Evolutionary conservation across 192 early-diverging fungal genomes (phyloP).

Genomic region (Rhizophagus prolifer): DNA sequence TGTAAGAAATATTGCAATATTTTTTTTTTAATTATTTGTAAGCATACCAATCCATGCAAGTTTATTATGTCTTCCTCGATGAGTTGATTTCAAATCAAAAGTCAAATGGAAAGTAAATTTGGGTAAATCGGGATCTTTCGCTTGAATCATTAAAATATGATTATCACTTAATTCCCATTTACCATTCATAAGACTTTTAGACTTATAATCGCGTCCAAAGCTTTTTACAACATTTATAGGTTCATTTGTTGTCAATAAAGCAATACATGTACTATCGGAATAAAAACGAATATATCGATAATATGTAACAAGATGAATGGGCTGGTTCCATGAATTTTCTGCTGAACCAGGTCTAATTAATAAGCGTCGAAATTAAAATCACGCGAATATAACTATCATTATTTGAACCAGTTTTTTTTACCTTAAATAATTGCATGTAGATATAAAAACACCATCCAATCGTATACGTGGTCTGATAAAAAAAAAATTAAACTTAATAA

Average conservation of each 20-base stretch:
- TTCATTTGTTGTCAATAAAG: conserved; percentile 36
- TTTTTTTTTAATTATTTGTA: too few species aligned
- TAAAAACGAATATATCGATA: conserved; percentile 47
- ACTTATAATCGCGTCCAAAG: conserved; percentile 23
- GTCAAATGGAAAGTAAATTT: conserved; percentile 32
- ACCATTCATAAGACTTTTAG: conserved; percentile 34
- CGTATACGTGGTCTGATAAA: conserved; percentile 36
- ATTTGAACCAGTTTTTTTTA: neutral
- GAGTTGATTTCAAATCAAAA: conserved; percentile 36
- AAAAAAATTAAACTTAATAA: neutral
- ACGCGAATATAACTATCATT: neutral
- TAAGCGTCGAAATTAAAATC: neutral
- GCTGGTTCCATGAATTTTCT: conserved; percentile 41
- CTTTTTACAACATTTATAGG: conserved; percentile 31
- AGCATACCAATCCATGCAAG: conserved; percentile 30
- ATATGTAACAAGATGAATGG: conserved; percentile 47
- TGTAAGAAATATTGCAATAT: neutral
- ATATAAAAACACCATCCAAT: conserved; percentile 48
- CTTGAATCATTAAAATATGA: conserved; percentile 18
- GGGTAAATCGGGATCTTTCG: conserved; percentile 26
- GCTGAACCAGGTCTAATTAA: conserved; percentile 32
- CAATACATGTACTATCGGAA: conserved; percentile 37
- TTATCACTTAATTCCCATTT: conserved; percentile 30
- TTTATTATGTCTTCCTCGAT: conserved; percentile 42
- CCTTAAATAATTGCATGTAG: conserved; percentile 42